Conservation (phyloP, 441 rosid species). For the Manihot esculenta region DNA sequence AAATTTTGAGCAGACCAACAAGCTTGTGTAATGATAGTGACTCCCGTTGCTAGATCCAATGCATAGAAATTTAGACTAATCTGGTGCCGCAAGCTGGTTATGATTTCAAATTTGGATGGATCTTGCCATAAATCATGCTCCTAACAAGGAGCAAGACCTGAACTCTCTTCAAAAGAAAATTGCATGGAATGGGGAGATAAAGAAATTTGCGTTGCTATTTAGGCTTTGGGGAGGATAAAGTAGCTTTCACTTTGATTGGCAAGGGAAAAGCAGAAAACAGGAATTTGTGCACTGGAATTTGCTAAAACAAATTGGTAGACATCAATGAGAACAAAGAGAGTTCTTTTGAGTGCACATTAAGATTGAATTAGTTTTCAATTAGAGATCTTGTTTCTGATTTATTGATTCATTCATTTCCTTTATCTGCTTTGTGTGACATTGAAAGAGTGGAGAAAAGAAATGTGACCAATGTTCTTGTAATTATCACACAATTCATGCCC, state of each 20-base stretch:
- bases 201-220: neutral
- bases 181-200: neutral
- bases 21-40: neutral
- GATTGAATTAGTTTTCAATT: neutral
- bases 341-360: neutral
- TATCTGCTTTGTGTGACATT: neutral
- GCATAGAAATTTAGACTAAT: neutral
- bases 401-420: conserved; percentile 5
- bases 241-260: neutral
- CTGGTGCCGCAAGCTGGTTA: conserved; percentile 12
- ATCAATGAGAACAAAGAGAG: neutral
- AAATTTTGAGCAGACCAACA: too few species aligned
- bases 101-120: neutral
- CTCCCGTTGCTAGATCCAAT: neutral
- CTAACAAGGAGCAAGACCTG: neutral
- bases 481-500: neutral
- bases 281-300: neutral
- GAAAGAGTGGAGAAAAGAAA: neutral
- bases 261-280: neutral
- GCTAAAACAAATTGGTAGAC: neutral
- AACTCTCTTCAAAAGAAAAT: neutral
- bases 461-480: neutral
- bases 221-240: neutral
- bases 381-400: neutral
- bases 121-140: neutral